Percentiles rank a stretch among this genome's conserved stretches.
phyloP scores from a whole-genome alignment of 352 stramenopile genomes.

The Phytopythium boreale region DNA sequence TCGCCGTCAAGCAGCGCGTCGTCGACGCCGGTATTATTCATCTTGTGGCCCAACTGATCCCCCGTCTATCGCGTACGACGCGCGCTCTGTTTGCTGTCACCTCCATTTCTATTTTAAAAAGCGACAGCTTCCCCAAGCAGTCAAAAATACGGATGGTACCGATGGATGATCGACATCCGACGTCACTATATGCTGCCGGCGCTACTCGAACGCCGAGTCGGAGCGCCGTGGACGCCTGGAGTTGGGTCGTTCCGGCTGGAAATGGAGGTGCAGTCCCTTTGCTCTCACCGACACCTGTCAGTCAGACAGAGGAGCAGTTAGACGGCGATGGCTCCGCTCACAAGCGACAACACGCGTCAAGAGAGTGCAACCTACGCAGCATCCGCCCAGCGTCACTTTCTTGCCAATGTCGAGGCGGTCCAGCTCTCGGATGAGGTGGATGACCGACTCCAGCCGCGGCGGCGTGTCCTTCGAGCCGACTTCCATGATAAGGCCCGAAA shows the following conservation, averaged over 20 bases:
- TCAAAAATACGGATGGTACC: not conserved
- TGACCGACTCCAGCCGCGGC: slow-evolving; percentile 55
- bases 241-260: slow-evolving; percentile 26
- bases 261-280: slow-evolving; percentile 30
- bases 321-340: not conserved
- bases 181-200: not conserved
- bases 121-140: not conserved
- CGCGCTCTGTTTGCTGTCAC: not conserved
- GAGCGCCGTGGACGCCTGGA: not conserved
- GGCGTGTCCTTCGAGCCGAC: slow-evolving; percentile 57
- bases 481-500: slow-evolving; percentile 47
- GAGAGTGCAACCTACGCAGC: slow-evolving; percentile 35
- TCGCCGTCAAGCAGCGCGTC: not conserved
- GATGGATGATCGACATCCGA: not conserved
- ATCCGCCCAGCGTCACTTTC: slow-evolving; percentile 63
- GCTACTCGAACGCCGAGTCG: not conserved
- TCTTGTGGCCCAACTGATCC: not conserved
- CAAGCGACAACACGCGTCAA: not conserved
- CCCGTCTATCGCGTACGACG: not conserved
- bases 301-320: not conserved
- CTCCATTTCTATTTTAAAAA: not conserved
- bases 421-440: slow-evolving; percentile 41
- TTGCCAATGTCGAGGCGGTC: slow-evolving; percentile 54
- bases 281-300: slow-evolving; percentile 28
- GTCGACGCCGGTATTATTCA: not conserved